These are phyloP conservation scores for Lathyrus oleraceus DNA, from an alignment of 306 rosid species.

Conservation along the genomic window DNA sequence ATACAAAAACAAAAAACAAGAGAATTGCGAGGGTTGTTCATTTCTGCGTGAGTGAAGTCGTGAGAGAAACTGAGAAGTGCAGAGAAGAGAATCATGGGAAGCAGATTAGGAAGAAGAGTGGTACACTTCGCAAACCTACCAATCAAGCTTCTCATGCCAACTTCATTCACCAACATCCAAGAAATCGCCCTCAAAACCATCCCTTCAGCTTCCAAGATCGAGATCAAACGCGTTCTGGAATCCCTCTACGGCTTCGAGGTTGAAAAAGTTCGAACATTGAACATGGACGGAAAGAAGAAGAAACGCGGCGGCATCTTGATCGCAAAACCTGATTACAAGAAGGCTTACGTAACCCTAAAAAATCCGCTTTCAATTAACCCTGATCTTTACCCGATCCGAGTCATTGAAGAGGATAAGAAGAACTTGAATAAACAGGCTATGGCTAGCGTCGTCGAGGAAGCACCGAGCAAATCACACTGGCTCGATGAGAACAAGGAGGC, in stretches of 20 bases:
- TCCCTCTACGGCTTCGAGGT: slow-evolving; percentile 90
- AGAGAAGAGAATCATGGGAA: slow-evolving; percentile 41
- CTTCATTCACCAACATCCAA: slow-evolving; percentile 60
- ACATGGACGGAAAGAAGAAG: slow-evolving; percentile 93
- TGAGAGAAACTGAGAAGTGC: background rate
- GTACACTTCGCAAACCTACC: slow-evolving; percentile 84
- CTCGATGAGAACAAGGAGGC: slow-evolving; percentile 47
- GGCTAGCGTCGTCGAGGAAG: slow-evolving; percentile 56
- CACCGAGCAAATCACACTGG: slow-evolving; percentile 63
- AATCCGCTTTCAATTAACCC: slow-evolving; percentile 64
- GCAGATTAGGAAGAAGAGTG: slow-evolving; percentile 44
- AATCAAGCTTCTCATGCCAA: slow-evolving; percentile 86
- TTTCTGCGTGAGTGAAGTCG: background rate
- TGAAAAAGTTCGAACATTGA: slow-evolving; percentile 72
- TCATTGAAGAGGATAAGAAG: slow-evolving; percentile 57
- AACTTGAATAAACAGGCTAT: slow-evolving; percentile 50
- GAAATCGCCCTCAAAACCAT: slow-evolving; percentile 88
- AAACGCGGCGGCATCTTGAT: slow-evolving; percentile 64
- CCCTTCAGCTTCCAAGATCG: slow-evolving; percentile 92
- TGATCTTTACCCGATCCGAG: slow-evolving; percentile 60
- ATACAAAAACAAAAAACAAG: too few relatives aligned
- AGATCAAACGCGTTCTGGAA: slow-evolving; percentile 85
- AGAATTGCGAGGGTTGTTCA: background rate
- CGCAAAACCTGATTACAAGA: slow-evolving; percentile 76
- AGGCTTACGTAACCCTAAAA: slow-evolving; percentile 79